A percentile compares a stretch with the other conserved stretches of the same genome.
phyloP scores from a whole-genome alignment of 371 early-diverging fungal genomes.

The Actinomucor elegans region DNA sequence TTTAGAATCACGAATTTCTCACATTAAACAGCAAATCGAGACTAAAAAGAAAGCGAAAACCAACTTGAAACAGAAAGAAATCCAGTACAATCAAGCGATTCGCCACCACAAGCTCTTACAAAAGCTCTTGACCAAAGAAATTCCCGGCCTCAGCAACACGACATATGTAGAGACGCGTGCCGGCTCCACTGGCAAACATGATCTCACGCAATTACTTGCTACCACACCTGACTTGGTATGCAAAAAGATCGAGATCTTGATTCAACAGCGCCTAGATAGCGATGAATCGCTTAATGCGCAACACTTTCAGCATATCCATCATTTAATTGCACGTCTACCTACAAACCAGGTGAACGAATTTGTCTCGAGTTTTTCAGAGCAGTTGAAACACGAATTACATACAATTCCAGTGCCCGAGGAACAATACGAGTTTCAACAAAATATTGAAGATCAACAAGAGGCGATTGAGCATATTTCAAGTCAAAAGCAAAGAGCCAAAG shows the following conservation, averaged over 20 bases:
- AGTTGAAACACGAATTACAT: too few species aligned
- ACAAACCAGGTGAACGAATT: neutral
- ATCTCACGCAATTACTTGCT: conserved; percentile 7
- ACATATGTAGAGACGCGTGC: too few species aligned
- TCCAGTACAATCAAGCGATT: neutral
- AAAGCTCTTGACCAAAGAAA: too few species aligned
- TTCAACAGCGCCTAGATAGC: neutral
- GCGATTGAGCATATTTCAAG: neutral
- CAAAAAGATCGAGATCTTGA: conserved; percentile 2
- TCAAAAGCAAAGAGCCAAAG: neutral
- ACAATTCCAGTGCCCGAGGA: neutral
- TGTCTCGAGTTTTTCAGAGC: neutral
- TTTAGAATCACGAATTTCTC: conserved; percentile 14
- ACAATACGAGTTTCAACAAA: too few species aligned
- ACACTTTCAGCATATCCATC: neutral
- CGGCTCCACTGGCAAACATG: conserved; percentile 5
- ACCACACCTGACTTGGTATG: conserved; percentile 7
- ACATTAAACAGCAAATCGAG: conserved; percentile 1
- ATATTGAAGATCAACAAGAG: neutral
- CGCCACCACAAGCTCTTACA: neutral
- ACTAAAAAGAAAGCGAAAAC: neutral
- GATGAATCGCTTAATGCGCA: neutral
- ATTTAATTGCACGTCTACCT: neutral
- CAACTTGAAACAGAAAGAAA: neutral
- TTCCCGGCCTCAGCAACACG: too few species aligned